These are phyloP conservation scores for Coemansia sp. DNA, from an alignment of 192 early-diverging fungal species.

Conservation along the genomic window DNA sequence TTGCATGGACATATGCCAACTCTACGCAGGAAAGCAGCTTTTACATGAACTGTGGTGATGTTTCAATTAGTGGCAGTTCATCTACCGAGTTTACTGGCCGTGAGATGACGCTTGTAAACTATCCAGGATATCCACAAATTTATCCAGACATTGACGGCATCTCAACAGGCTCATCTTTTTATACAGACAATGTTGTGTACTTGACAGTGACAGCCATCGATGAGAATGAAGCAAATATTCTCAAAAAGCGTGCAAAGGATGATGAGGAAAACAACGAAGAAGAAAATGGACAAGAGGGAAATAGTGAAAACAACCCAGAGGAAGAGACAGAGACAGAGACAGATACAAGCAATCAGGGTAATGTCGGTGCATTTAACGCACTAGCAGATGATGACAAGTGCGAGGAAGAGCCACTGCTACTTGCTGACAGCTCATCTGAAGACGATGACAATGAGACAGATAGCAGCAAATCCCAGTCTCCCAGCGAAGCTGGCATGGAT, in stretches of 20 bases:
- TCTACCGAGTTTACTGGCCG: constrained; percentile 21
- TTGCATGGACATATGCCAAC: constrained; percentile 71
- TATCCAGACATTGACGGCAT: neutral
- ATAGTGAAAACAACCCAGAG: neutral
- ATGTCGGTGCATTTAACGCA: neutral
- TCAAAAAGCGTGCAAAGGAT: neutral
- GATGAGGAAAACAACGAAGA: neutral
- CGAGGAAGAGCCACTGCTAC: neutral
- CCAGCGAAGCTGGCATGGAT: neutral
- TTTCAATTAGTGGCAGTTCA: constrained; percentile 15
- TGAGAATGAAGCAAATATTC: neutral
- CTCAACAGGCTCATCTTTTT: neutral
- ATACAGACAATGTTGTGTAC: neutral
- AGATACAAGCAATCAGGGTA: too few relatives aligned
- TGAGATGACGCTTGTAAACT: constrained; percentile 25
- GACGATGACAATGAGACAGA: neutral
- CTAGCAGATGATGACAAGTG: constrained; percentile 10
- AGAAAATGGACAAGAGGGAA: neutral
- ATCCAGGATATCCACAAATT: constrained; percentile 15
- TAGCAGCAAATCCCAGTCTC: neutral
- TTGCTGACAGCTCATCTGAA: neutral
- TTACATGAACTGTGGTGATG: constrained; percentile 65
- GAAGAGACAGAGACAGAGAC: too few relatives aligned
- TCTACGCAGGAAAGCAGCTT: constrained; percentile 63
- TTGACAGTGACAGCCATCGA: neutral